A percentile compares a stretch with the other conserved stretches of the same genome.
phyloP scores from a whole-genome alignment of 257 asterid species.

The Osmanthus fragrans region DNA sequence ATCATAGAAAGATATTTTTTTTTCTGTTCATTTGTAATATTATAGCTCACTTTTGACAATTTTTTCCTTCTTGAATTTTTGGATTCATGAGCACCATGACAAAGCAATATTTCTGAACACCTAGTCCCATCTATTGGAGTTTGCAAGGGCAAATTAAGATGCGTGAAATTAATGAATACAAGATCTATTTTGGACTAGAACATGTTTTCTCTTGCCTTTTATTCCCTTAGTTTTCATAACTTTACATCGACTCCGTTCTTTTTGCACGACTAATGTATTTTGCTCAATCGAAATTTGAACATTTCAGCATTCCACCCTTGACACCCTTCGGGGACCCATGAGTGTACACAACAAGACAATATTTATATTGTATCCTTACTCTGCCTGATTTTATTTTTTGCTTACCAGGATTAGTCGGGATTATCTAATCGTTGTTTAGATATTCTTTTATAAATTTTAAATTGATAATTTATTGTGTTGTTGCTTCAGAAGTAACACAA shows the following conservation, averaged over 20 bases:
- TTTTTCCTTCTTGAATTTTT: constrained; percentile 1
- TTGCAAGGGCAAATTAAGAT: constrained; percentile 42
- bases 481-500: too few relatives aligned
- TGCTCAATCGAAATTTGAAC: background rate
- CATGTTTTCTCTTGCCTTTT: background rate
- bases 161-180: too few relatives aligned
- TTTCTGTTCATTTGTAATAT: background rate
- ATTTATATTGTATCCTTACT: background rate
- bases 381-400: background rate
- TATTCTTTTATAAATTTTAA: too few relatives aligned
- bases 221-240: background rate
- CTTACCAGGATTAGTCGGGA: background rate
- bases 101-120: constrained; percentile 97
- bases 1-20: too few relatives aligned
- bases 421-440: too few relatives aligned
- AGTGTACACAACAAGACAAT: background rate
- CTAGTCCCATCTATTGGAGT: constrained; percentile 63
- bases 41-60: background rate
- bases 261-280: background rate
- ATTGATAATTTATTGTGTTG: too few relatives aligned
- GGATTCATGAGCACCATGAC: constrained; percentile 81
- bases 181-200: background rate
- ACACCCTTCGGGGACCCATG: background rate
- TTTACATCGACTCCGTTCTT: background rate
- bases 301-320: background rate